Conservation (phyloP, 805 yeast species). For the Hanseniaspora valbyensis region DNA sequence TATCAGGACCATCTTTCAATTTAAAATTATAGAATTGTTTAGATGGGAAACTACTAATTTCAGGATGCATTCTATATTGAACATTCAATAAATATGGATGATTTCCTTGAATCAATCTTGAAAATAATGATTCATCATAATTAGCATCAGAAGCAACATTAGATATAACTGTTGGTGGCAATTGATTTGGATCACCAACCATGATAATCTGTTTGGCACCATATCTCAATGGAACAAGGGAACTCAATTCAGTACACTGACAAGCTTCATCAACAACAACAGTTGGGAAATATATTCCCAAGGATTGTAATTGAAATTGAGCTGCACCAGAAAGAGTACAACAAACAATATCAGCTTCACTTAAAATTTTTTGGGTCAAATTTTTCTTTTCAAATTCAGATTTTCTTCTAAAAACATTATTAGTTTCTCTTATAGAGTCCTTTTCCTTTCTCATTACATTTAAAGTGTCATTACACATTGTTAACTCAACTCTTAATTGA, state of each 20-base stretch:
- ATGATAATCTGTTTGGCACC: constrained; percentile 83
- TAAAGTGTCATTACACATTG: constrained; percentile 36
- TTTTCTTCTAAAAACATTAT: constrained; percentile 56
- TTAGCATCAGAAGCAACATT: constrained; percentile 79
- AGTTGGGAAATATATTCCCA: constrained; percentile 60
- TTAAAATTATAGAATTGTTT: constrained; percentile 63
- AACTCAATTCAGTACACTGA: constrained; percentile 89
- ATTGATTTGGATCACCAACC: constrained; percentile 93
- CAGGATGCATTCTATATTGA: constrained; percentile 96
- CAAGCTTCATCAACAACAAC: constrained; percentile 88
- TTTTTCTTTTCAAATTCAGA: constrained; percentile 69
- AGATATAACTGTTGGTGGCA: constrained; percentile 83
- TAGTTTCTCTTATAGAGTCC: constrained; percentile 69
- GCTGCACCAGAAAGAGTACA: constrained; percentile 91
- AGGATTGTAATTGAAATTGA: constrained; percentile 46
- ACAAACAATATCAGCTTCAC: constrained; percentile 28
- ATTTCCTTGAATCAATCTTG: constrained; percentile 69
- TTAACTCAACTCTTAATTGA: constrained; percentile 39
- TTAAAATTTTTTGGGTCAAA: constrained; percentile 23
- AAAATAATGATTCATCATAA: constrained; percentile 73
- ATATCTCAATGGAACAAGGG: constrained; percentile 74
- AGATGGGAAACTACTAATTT: constrained; percentile 78
- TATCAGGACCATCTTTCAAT: constrained; percentile 67
- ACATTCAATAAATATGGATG: constrained; percentile 78
- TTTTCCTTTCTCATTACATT: constrained; percentile 60